Base-by-base conservation (phyloP, 2,329 filamentous ascomycete genomes). In the Berkeleyomyces basicola region DNA sequence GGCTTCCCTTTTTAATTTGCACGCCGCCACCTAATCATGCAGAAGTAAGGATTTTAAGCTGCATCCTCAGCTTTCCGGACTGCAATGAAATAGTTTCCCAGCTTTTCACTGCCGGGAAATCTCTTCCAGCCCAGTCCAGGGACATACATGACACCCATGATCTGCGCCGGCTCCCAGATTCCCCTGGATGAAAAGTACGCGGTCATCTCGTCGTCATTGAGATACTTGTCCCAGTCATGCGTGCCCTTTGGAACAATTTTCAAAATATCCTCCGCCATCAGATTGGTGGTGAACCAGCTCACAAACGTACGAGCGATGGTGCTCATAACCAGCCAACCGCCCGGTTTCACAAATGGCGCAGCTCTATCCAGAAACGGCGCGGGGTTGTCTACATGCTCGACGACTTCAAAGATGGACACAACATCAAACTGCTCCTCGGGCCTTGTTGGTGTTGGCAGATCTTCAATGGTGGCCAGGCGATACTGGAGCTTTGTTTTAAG, bases 71-170 rank as follows among this genome's bases (percentile, higher is more conserved):
- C 70, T 67, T 74, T 75, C 74, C 85, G 82, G 51, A 96, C 84
- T 7, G 82, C 93, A 72, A 96, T 95, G 73, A 99, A 97, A 75
- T 97, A 99, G 73, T 99, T 99, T 7, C 92, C 92, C 70, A 89
- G 83, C 70, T 82, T 83, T 76, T 97, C 92, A 69, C 90, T 87
- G 2, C 89, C 88, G 33, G 75, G 72, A 3, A 96, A 84, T 72
- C 89, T 82, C 74, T 81, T 90, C 93, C 93, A 97, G 2, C 93
- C 93, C 53, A 96, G 63, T 0, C 89, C 90, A 0, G 93, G 93
- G 62, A 97, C 80, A 76, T 96, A 99, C 58, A 96, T 79, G 7
- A 95, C 89, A 0, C 93, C 93, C 79, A 88, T 84, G 66, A 86
- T 80, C 69, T 76, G 75, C 46, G 78, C 79, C 67, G 70, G 77